A percentile compares a stretch with the other conserved stretches of the same genome.
phyloP scores from a whole-genome alignment of 495 filamentous ascomycete genomes.

The Corynascus novoguineensis region DNA sequence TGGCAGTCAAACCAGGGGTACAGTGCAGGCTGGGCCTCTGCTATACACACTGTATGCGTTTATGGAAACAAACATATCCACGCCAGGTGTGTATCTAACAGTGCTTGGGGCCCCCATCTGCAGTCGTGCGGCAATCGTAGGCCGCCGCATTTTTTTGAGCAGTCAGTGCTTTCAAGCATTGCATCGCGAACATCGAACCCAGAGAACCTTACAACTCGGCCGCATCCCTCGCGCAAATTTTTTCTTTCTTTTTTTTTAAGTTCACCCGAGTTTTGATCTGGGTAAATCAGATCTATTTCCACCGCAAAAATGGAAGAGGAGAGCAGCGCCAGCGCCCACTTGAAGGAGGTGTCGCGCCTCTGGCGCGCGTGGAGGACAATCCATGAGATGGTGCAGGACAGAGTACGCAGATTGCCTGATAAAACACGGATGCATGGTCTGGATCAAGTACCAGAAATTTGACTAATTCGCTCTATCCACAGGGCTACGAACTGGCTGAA shows the following conservation, averaged over 20 bases:
- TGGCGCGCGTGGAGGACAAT: slow-evolving; percentile 87
- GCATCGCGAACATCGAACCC: background rate
- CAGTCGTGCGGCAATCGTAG: background rate
- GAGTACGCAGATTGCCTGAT: slow-evolving; percentile 46
- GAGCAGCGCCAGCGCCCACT: slow-evolving; percentile 39
- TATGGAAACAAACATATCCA: background rate
- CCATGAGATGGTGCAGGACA: slow-evolving; percentile 79
- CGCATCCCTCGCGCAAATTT: slow-evolving; percentile 1
- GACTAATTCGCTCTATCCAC: background rate
- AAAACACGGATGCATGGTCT: background rate
- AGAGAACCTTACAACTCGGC: background rate
- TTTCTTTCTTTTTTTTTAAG: too few species aligned
- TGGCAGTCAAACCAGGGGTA: background rate
- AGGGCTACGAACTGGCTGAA: slow-evolving; percentile 91
- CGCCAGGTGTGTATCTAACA: background rate
- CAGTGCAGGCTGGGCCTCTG: background rate
- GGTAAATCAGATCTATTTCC: background rate
- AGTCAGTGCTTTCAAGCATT: slow-evolving; percentile 7
- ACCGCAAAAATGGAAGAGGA: slow-evolving; percentile 50
- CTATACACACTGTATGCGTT: background rate
- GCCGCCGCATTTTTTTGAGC: slow-evolving; percentile 24
- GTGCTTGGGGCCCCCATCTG: background rate
- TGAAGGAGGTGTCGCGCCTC: slow-evolving; percentile 62
- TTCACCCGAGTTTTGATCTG: background rate
- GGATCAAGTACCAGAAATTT: background rate